phyloP scores from a whole-genome alignment of 202 grass and related monocot genomes.

The Panicum hallii region DNA sequence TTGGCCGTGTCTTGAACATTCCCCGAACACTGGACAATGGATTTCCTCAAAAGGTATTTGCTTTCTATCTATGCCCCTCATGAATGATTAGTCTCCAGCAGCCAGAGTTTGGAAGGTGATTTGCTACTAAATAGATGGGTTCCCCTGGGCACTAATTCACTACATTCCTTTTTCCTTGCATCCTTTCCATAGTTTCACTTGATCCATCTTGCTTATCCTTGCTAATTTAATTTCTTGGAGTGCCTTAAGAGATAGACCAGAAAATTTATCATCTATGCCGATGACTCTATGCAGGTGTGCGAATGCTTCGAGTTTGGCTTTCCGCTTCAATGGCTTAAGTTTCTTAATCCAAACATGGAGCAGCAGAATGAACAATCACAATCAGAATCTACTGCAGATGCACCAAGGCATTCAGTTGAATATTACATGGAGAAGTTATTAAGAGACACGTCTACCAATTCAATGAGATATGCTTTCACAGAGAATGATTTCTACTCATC shows the following conservation, averaged over 20 bases:
- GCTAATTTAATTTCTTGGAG: constrained; percentile 28
- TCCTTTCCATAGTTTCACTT: constrained; percentile 11
- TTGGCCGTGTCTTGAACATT: constrained; percentile 46
- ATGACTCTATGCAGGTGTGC: constrained; percentile 51
- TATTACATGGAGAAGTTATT: constrained; percentile 13
- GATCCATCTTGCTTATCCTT: constrained; percentile 8
- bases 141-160: neutral
- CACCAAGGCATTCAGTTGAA: neutral
- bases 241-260: constrained; percentile 17
- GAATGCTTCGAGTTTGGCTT: constrained; percentile 42
- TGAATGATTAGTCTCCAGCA: neutral
- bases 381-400: constrained; percentile 14
- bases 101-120: neutral
- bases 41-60: constrained; percentile 67
- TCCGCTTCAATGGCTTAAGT: constrained; percentile 45
- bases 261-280: neutral
- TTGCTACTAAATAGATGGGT: neutral
- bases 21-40: constrained; percentile 44
- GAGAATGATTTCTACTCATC: constrained; percentile 9
- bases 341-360: constrained; percentile 34
- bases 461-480: neutral
- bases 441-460: neutral
- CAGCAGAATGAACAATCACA: neutral
- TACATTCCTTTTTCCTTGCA: neutral
- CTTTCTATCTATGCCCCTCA: neutral